A percentile compares a stretch with the other conserved stretches of the same genome.
Evolutionary conservation across 75 land plant genomes (phyloP).

Genomic region (Sequoia sempervirens): DNA sequence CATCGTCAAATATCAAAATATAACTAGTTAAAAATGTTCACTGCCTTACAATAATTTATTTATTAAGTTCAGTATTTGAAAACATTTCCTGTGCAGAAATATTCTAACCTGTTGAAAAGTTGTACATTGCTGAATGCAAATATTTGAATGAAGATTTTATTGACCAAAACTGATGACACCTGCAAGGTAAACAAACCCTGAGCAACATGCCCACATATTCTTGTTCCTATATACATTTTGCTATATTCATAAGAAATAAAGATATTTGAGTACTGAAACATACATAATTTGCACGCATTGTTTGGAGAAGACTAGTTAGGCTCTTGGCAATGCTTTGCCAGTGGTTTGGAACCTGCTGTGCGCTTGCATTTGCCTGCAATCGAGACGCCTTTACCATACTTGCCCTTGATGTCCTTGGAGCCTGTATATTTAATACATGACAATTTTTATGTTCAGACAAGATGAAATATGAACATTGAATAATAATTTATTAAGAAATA

Average conservation of each 20-base stretch:
- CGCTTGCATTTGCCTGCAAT: slow-evolving; percentile 56
- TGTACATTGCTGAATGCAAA: slow-evolving; percentile 92
- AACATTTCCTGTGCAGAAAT: slow-evolving; percentile 1
- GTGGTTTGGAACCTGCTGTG: slow-evolving; percentile 76
- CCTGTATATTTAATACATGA: slow-evolving; percentile 33
- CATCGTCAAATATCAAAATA: not conserved
- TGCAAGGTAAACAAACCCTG: slow-evolving; percentile 12
- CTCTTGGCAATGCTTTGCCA: slow-evolving; percentile 98
- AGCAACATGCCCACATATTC: not conserved
- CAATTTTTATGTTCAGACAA: not conserved
- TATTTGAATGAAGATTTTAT: slow-evolving; percentile 85
- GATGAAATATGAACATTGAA: not conserved
- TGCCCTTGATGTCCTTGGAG: slow-evolving; percentile 95
- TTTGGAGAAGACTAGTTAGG: slow-evolving; percentile 75
- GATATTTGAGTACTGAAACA: slow-evolving; percentile 9
- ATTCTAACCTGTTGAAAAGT: slow-evolving; percentile 71
- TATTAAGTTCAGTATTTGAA: not conserved
- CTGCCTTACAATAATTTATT: not conserved
- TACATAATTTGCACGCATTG: slow-evolving; percentile 89
- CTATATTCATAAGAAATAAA: not conserved
- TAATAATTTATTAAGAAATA: not conserved
- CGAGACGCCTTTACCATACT: slow-evolving; percentile 77
- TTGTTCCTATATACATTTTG: not conserved
- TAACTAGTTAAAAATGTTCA: not conserved
- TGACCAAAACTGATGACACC: slow-evolving; percentile 70